Base-by-base conservation (phyloP, 2,329 filamentous ascomycete genomes). In the Westerdykella aurantiaca region DNA sequence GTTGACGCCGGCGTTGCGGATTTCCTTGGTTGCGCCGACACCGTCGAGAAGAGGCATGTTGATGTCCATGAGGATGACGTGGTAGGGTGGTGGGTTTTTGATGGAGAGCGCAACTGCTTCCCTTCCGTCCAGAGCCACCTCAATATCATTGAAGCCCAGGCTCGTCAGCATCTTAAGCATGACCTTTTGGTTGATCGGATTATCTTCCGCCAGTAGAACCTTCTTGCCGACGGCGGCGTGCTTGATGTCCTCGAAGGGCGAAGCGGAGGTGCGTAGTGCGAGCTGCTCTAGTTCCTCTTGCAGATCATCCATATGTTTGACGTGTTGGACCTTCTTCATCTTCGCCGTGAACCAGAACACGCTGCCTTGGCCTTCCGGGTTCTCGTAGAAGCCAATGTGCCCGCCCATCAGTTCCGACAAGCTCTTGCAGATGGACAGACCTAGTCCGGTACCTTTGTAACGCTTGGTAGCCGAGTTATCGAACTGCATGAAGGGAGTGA, bases 381-480 rank as follows among this genome's bases (percentile, higher is more conserved):
- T 78, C 0, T 69, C 64, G 21, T 60, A 60, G 49, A 69, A 76
- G 4, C 73, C 73, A 14, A 78, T 70, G 3, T 70, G 60, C 1
- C 79, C 79, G 17, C 74, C 75, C 76, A 80, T 79, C 18, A 79
- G 66, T 53, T 78, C 74, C 1, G 72, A 72, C 10, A 81, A 56
- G 42, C 72, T 77, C 53, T 79, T 80, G 49, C 75, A 78, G 31
- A 81, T 81, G 9, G 75, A 77, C 3, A 81, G 61, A 2, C 78
- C 78, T 2, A 81, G 63, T 0, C 78, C 78, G 5, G 77, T 80
- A 3, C 78, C 77, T 48, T 77, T 75, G 45, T 76, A 78, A 39
- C 68, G 69, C 49, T 77, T 76, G 2, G 71, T 73, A n/a, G 71
- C 69, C 2, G 72, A 74, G 42, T 74, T 74, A 47, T 78, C 76